These are phyloP conservation scores for Lodderomyces elongisporus DNA, from an alignment of 1,139 yeast species.

Conservation along the genomic window DNA sequence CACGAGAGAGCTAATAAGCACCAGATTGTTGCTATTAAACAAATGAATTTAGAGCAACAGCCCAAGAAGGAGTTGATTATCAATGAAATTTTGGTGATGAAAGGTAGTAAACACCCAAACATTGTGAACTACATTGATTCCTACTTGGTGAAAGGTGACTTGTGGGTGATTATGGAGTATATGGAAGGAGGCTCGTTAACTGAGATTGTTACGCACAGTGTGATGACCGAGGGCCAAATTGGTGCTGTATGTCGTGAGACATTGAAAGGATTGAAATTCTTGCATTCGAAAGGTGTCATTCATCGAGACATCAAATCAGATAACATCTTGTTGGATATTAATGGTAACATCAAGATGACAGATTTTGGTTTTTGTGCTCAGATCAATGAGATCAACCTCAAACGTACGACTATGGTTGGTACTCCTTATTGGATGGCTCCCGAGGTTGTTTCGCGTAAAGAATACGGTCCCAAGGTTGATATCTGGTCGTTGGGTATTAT, in stretches of 20 bases:
- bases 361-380: constrained; percentile 95
- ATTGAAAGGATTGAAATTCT: constrained; percentile 73
- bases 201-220: constrained; percentile 91
- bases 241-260: constrained; percentile 96
- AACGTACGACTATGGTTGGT: constrained; percentile 98
- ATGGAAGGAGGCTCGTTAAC: constrained; percentile 98
- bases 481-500: constrained; percentile 97
- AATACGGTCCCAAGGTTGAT: constrained; percentile 95
- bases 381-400: constrained; percentile 76
- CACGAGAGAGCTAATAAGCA: constrained; percentile 53
- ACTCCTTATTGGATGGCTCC: constrained; percentile 99
- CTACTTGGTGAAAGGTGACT: constrained; percentile 63
- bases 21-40: constrained; percentile 84
- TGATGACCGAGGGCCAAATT: constrained; percentile 96
- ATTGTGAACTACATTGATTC: constrained; percentile 91
- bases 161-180: constrained; percentile 97
- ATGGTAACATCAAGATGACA: constrained; percentile 86
- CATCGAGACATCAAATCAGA: constrained; percentile 97
- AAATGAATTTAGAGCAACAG: constrained; percentile 88
- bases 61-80: constrained; percentile 94
- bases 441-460: constrained; percentile 89
- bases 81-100: constrained; percentile 92
- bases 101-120: constrained; percentile 82
- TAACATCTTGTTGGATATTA: constrained; percentile 74
- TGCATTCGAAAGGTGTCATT: constrained; percentile 90